These are phyloP conservation scores for Rhizopogon vinicolor DNA, from an alignment of 768 basidiomycete genomes.

Conservation along the genomic window DNA sequence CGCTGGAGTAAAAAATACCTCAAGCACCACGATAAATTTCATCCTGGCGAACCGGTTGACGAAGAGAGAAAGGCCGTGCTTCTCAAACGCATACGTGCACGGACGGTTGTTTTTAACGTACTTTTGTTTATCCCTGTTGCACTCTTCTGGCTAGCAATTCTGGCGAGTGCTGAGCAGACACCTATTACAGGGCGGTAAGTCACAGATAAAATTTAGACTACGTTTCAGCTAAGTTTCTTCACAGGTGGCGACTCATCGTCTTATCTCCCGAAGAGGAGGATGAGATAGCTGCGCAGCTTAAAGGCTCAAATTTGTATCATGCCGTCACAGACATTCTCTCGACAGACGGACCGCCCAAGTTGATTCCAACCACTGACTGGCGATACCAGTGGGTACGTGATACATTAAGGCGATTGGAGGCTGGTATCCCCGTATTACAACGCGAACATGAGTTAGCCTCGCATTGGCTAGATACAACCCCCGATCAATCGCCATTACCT, in stretches of 20 bases:
- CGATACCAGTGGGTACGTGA: slow-evolving; percentile 82
- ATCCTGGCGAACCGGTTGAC: slow-evolving; percentile 39
- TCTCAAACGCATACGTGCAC: slow-evolving; percentile 43
- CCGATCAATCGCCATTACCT: slow-evolving; percentile 57
- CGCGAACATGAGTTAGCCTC: slow-evolving; percentile 51
- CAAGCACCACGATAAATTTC: slow-evolving; percentile 34
- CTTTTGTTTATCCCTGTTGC: slow-evolving; percentile 57
- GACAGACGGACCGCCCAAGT: slow-evolving; percentile 51
- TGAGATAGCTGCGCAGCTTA: slow-evolving; percentile 75
- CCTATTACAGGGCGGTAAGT: slow-evolving; percentile 83
- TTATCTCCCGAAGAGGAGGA: slow-evolving; percentile 93
- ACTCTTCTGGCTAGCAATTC: slow-evolving; percentile 63
- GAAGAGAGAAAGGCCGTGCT: slow-evolving; percentile 48
- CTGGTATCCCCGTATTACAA: slow-evolving; percentile 63
- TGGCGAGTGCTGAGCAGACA: slow-evolving; percentile 72
- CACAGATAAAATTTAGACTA: not conserved
- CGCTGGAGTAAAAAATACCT: slow-evolving; percentile 46
- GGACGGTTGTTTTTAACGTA: slow-evolving; percentile 46
- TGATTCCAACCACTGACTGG: slow-evolving; percentile 82
- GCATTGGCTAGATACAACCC: slow-evolving; percentile 49
- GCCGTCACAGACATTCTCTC: slow-evolving; percentile 79
- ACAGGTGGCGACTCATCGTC: slow-evolving; percentile 81
- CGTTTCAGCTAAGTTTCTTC: slow-evolving; percentile 3
- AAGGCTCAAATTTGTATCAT: slow-evolving; percentile 82
- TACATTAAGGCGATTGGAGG: slow-evolving; percentile 74